Evolutionary conservation across 2,329 filamentous ascomycete genomes (phyloP).

Genomic region (Coniochaeta prunicola): DNA sequence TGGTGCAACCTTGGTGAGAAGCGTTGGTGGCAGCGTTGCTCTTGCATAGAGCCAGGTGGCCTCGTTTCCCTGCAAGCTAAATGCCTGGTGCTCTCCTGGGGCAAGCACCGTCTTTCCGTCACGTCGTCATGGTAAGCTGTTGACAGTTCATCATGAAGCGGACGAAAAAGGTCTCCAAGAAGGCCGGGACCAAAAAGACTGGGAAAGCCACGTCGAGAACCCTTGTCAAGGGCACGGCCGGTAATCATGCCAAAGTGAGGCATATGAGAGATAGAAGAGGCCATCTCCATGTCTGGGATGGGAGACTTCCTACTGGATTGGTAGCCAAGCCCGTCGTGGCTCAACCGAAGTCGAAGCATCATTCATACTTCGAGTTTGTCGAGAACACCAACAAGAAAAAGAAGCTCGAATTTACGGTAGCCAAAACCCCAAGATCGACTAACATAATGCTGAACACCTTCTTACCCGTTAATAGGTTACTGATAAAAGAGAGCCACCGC

Average conservation of each 20-base stretch:
- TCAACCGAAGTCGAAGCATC: conserved; percentile 44
- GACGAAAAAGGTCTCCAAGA: not conserved
- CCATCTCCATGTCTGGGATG: conserved; percentile 17
- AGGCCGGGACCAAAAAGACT: not conserved
- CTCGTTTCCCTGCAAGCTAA: not conserved
- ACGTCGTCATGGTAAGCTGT: not conserved
- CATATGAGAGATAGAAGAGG: conserved; percentile 19
- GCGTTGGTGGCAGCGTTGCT: not conserved
- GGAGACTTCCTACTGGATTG: conserved; percentile 16
- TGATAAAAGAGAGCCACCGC: conserved; percentile 42
- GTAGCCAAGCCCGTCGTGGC: conserved; percentile 20
- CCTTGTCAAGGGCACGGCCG: conserved; percentile 6
- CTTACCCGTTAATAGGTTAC: conserved; percentile 37
- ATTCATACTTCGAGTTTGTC: conserved; percentile 56
- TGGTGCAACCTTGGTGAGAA: not conserved
- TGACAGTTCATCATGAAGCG: not conserved
- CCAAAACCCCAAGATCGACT: conserved; percentile 1
- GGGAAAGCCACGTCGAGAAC: not conserved
- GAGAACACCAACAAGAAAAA: conserved; percentile 59
- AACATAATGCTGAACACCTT: conserved; percentile 17
- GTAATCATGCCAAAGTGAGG: conserved; percentile 21
- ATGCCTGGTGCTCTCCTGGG: not conserved
- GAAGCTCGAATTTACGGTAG: conserved; percentile 56
- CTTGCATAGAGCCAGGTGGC: not conserved
- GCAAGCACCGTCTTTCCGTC: not conserved